Evolutionary conservation across 83 land plant genomes (phyloP).

Genomic region (Thuja plicata): DNA sequence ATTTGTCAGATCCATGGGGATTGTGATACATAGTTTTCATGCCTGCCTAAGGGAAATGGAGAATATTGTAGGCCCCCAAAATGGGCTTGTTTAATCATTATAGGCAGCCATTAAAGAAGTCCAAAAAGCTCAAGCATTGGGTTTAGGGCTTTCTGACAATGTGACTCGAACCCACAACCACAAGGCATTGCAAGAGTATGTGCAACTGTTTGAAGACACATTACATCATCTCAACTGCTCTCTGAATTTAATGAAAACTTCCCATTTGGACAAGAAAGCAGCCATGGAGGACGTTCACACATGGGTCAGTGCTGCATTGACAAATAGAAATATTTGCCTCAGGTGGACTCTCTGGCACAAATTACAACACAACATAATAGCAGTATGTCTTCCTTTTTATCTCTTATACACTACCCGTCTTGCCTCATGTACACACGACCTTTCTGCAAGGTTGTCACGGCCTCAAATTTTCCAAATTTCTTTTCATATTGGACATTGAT

Average conservation of each 20-base stretch:
- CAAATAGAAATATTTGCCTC: constrained; percentile 31
- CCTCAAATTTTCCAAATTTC: too few relatives aligned
- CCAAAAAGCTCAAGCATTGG: not conserved
- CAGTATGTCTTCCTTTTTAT: too few relatives aligned
- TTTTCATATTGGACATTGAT: too few relatives aligned
- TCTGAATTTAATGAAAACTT: constrained; percentile 12
- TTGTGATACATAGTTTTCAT: too few relatives aligned
- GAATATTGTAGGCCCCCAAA: constrained; percentile 19
- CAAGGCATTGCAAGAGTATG: constrained; percentile 29
- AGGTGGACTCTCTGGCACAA: constrained; percentile 39
- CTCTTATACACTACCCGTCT: too few relatives aligned
- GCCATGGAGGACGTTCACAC: constrained; percentile 15
- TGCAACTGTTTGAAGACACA: constrained; percentile 25
- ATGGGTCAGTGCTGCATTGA: constrained; percentile 37
- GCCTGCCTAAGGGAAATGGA: not conserved
- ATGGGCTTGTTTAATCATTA: constrained; percentile 26
- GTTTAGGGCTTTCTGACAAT: not conserved
- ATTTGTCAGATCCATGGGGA: too few relatives aligned
- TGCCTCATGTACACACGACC: too few relatives aligned
- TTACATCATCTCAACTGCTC: constrained; percentile 22
- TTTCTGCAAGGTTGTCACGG: too few relatives aligned
- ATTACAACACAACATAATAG: too few relatives aligned
- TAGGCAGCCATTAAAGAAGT: constrained; percentile 23
- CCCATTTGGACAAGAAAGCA: constrained; percentile 16
- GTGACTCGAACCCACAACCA: not conserved